Percentiles rank a stretch among this genome's conserved stretches.
These are phyloP conservation scores for Monocercomonoides exilis DNA, from an alignment of 78 protist genomes.

Conservation along the genomic window DNA sequence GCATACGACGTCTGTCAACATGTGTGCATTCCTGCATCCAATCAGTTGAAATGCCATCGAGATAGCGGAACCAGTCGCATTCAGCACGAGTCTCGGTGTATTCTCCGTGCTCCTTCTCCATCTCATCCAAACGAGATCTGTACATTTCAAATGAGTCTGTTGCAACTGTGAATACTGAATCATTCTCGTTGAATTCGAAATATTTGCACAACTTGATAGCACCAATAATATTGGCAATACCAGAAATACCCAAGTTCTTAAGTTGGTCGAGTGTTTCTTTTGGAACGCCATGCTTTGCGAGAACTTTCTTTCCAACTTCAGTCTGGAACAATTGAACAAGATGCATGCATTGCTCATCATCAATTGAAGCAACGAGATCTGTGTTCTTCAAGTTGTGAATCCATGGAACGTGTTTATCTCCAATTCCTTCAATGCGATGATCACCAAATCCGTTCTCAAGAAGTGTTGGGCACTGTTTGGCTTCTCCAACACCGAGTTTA, in stretches of 20 bases:
- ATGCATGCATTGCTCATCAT: slow-evolving; percentile 16
- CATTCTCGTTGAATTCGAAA: slow-evolving; percentile 35
- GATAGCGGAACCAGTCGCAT: background rate
- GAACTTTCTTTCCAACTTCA: slow-evolving; percentile 18
- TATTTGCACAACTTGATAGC: slow-evolving; percentile 41
- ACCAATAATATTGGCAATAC: slow-evolving; percentile 38
- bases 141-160: slow-evolving; percentile 45
- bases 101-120: slow-evolving; percentile 10
- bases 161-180: slow-evolving; percentile 38
- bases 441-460: slow-evolving; percentile 42
- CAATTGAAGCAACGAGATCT: slow-evolving; percentile 21
- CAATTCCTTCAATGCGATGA: slow-evolving; percentile 48
- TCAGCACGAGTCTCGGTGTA: slow-evolving; percentile 16
- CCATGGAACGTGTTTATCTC: slow-evolving; percentile 52
- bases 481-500: slow-evolving; percentile 32
- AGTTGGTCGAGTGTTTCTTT: slow-evolving; percentile 23
- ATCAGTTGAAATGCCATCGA: background rate
- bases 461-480: slow-evolving; percentile 41
- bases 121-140: slow-evolving; percentile 23
- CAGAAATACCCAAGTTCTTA: slow-evolving; percentile 21
- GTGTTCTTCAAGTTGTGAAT: slow-evolving; percentile 18
- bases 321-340: slow-evolving; percentile 25
- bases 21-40: slow-evolving; percentile 16
- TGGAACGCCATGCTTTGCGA: slow-evolving; percentile 14
- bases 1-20: slow-evolving; percentile 10